Evolutionary conservation across 305 asterid genomes (phyloP), one percentile per base, ranked within the genome.

Genomic region (Stenogyne calaminthoides): DNA sequence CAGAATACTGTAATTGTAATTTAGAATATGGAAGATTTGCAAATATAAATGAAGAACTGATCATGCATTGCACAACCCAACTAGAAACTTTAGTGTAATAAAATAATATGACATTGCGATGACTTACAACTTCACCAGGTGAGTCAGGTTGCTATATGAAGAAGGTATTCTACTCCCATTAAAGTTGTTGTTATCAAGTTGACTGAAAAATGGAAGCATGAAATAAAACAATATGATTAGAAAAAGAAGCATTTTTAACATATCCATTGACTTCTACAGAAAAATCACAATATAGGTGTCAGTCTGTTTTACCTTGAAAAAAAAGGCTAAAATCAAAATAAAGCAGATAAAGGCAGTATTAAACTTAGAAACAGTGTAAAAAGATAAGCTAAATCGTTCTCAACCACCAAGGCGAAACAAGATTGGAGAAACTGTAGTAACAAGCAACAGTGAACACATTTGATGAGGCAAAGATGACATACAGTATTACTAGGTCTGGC

Each of bases 151-250:
- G 72, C 91, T 85, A 55, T 85, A 91, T 63, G 91, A 85, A 70
- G 97, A n/a, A n/a, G n/a, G 96, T 74, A 91, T 88, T 22, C 69
- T 62, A 75, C 83, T 87, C 70, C 95, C 96, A 1, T 75, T 78
- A 71, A 89, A 90, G 82, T 92, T 76, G 86, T 92, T 92, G 80
- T 92, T 92, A 76, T 92, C 97, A 58, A 92, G 92, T 78, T 92
- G 97, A 71, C 97, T 92, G 91, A 74, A 75, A 77, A 84, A 80
- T 25, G 69, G 67, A 76, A 47, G 73, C 64, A 69, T 25, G 61
- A 32, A 14, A 42, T 11, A 40, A n/a, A 65, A n/a, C 39, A 55
- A 11, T 44, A 68, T 37, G 37, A 61, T 47, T 25, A 63, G 64
- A 67, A 72, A 27, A 74, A 20, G 69, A 34, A 64, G 29, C 55